Percentiles rank a stretch among this genome's conserved stretches.
Conservation (phyloP, 805 yeast species). For the Pichia californica region DNA sequence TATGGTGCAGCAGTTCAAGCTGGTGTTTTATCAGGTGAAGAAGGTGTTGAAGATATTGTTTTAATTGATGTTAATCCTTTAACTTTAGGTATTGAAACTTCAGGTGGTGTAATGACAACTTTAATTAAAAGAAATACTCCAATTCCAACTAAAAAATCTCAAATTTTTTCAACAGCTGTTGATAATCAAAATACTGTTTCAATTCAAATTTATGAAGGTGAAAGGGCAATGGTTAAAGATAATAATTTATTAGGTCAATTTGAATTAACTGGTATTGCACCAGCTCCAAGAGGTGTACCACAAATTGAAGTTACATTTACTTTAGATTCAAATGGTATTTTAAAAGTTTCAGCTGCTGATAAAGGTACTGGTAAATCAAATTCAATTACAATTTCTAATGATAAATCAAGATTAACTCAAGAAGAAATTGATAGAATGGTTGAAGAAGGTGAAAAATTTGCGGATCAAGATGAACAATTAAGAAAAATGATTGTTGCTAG, state of each 20-base stretch:
- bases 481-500: conserved; percentile 84
- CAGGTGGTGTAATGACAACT: conserved; percentile 97
- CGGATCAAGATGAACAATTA: conserved; percentile 81
- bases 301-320: conserved; percentile 88
- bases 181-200: conserved; percentile 94
- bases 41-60: conserved; percentile 84
- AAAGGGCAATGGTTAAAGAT: conserved; percentile 90
- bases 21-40: conserved; percentile 94
- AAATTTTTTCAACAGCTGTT: conserved; percentile 91
- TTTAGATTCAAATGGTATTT: conserved; percentile 80
- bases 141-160: conserved; percentile 92
- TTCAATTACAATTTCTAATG: conserved; percentile 87
- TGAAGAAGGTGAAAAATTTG: conserved; percentile 91
- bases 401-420: conserved; percentile 88
- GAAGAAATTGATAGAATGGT: conserved; percentile 98
- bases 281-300: conserved; percentile 89
- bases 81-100: conserved; percentile 92
- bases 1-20: conserved; percentile 99
- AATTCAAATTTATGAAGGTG: conserved; percentile 94
- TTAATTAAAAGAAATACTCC: conserved; percentile 92
- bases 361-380: conserved; percentile 93
- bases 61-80: conserved; percentile 90
- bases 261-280: conserved; percentile 80
- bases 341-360: conserved; percentile 81
- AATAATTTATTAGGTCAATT: conserved; percentile 85